Percentiles rank a stretch among this genome's conserved stretches.
Evolutionary conservation across 495 filamentous ascomycete species (phyloP).

Genomic region (Bacidia rubella): DNA sequence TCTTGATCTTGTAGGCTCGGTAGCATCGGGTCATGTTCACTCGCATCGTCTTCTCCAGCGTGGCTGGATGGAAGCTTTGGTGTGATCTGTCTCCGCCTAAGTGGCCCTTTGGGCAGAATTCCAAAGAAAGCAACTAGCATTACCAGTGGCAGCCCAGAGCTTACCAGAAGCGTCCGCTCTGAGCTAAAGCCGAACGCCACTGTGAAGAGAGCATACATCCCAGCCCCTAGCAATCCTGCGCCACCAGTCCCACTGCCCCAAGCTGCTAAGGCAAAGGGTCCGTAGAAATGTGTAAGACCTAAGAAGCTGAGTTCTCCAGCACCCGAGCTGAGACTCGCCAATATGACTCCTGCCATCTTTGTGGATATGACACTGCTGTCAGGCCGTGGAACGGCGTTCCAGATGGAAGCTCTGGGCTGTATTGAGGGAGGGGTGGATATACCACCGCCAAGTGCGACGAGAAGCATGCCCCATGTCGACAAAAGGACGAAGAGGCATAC

Average conservation of each 20-base stretch:
- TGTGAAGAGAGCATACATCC: conserved; percentile 72
- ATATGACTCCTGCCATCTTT: conserved; percentile 71
- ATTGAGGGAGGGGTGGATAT: not conserved
- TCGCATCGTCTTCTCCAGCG: not conserved
- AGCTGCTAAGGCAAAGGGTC: conserved; percentile 73
- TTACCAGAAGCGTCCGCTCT: conserved; percentile 54
- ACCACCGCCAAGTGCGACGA: conserved; percentile 47
- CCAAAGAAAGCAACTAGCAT: conserved; percentile 81
- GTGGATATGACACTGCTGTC: conserved; percentile 47
- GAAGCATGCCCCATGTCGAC: conserved; percentile 72
- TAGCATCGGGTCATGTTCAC: not conserved
- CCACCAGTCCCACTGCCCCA: conserved; percentile 92
- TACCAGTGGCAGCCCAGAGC: conserved; percentile 61
- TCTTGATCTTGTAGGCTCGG: not conserved
- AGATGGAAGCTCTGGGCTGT: not conserved
- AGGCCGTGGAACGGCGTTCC: conserved; percentile 41
- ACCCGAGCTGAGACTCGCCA: conserved; percentile 74
- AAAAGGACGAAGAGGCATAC: conserved; percentile 57
- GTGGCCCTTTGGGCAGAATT: conserved; percentile 52
- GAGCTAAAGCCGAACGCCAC: conserved; percentile 62
- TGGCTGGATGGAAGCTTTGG: not conserved
- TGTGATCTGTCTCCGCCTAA: conserved; percentile 19
- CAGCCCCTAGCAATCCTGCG: conserved; percentile 76
- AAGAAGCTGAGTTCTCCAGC: conserved; percentile 82
- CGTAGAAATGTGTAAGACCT: conserved; percentile 85